Base-by-base conservation (phyloP, 139 green algal species). In the Picochlorum sp. region DNA sequence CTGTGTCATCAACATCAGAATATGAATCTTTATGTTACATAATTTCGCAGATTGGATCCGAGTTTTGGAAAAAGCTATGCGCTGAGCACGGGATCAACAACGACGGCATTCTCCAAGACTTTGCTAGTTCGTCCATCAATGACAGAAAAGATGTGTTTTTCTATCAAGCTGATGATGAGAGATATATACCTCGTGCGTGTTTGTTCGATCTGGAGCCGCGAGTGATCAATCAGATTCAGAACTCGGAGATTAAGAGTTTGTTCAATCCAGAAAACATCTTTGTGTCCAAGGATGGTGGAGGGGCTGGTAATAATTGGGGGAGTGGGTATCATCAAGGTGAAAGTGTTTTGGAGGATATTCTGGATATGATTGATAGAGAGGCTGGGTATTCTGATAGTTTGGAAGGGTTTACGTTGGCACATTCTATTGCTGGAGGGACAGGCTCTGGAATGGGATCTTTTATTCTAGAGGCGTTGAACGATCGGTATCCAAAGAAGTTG, bases 101-200 rank as follows among this genome's bases (percentile, higher is more conserved):
- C 51, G 90, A 97, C 57, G 94, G 94, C 28, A 90, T 92, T 15
- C 70, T 99, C 14, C 81, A 98, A 57, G 83, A 93, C 23, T 95
- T 86, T 61, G 90, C 67, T 18, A 65, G 16, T 28, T 18, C 9
- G 37, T 24, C 44, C 10, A 57, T 37, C 15, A 85, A 81, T 6
- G 94, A 99, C 74, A 77, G 94, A 14, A 98, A 98, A 59, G 94
- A 99, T 57, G 90, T 99, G 9, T 99, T 99, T 74, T 99, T 99
- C 77, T 99, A 99, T 71, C 94, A 99, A 44, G 94, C 94, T 24
- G 94, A 99, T 60, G 94, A 99, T 55, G 91, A 98, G 60, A 90
- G 96, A 47, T 99, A 97, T 69, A 87, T 98, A 8, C 94, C 94
- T 0, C 79, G 94, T 10, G 90, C 94, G 4, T 81, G 98, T 37